Conservation (phyloP, 2,329 filamentous ascomycete genomes). For the Falciphora oryzae region DNA sequence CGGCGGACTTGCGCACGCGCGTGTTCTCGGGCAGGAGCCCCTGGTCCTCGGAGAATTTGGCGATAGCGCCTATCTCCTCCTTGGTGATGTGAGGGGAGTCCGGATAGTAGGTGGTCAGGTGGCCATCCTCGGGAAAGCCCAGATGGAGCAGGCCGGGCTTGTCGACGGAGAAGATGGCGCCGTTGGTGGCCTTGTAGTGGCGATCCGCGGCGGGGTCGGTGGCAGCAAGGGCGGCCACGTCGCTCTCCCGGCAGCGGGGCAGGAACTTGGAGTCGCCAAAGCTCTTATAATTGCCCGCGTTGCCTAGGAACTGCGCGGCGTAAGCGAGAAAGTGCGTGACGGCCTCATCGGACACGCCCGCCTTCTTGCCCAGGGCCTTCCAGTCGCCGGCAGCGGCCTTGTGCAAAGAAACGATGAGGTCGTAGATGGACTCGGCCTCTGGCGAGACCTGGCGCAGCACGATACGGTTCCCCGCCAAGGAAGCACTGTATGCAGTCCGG, state of each 20-base stretch:
- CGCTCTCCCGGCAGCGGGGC: conserved; percentile 60
- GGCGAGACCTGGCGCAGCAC: conserved; percentile 77
- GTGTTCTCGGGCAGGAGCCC: conserved; percentile 72
- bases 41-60: conserved; percentile 64
- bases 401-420: conserved; percentile 71
- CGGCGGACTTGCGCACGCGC: conserved; percentile 59
- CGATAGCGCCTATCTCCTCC: conserved; percentile 65
- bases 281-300: conserved; percentile 80
- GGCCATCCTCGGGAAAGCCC: conserved; percentile 67
- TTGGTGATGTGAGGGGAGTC: conserved; percentile 69
- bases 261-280: conserved; percentile 84
- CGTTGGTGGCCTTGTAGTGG: conserved; percentile 62
- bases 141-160: conserved; percentile 65
- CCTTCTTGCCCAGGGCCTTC: conserved; percentile 59
- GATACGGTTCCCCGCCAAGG: conserved; percentile 70
- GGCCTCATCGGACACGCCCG: conserved; percentile 57
- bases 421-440: conserved; percentile 75
- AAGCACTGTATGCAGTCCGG: conserved; percentile 47
- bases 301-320: conserved; percentile 71
- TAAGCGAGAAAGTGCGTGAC: conserved; percentile 69
- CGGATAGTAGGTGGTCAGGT: conserved; percentile 79
- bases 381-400: conserved; percentile 63
- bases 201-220: conserved; percentile 51
- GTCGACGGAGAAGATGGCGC: conserved; percentile 65
- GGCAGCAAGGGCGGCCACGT: conserved; percentile 58